phyloP scores from a whole-genome alignment of 2,329 filamentous ascomycete species.

The Bipolaris cookei region DNA sequence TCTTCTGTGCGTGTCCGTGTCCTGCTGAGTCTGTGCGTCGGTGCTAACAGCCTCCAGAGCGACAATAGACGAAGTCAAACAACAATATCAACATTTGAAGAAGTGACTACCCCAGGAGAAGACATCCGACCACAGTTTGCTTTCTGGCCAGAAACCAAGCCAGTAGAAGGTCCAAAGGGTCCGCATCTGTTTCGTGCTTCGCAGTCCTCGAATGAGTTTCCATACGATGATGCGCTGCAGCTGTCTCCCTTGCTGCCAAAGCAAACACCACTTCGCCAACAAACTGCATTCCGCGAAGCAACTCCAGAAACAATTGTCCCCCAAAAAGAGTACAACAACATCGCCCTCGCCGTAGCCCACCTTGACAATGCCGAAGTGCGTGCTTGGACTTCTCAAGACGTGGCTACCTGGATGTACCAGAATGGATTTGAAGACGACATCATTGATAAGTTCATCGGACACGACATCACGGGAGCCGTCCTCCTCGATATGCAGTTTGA shows the following conservation, averaged over 20 bases:
- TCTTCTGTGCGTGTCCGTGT: constrained; percentile 66
- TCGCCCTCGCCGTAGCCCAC: constrained; percentile 59
- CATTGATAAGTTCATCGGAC: constrained; percentile 83
- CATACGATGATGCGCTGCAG: constrained; percentile 62
- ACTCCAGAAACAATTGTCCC: constrained; percentile 49
- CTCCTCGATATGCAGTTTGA: constrained; percentile 91
- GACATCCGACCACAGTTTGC: constrained; percentile 66
- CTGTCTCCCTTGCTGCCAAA: constrained; percentile 78
- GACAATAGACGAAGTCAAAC: constrained; percentile 73
- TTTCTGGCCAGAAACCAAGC: constrained; percentile 65
- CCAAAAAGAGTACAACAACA: constrained; percentile 57
- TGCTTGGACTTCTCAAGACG: constrained; percentile 75
- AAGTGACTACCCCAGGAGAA: constrained; percentile 74
- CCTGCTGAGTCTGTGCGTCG: constrained; percentile 18
- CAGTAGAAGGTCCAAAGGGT: constrained; percentile 79
- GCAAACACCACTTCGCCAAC: constrained; percentile 54
- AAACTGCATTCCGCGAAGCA: constrained; percentile 51
- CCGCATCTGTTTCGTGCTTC: constrained; percentile 86
- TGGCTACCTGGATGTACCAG: constrained; percentile 85
- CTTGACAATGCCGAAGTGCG: constrained; percentile 66
- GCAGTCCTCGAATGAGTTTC: constrained; percentile 62
- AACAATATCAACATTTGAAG: constrained; percentile 86
- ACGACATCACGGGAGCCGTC: constrained; percentile 90
- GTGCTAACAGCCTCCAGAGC: constrained; percentile 56
- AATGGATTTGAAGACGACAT: constrained; percentile 77